phyloP scores from a whole-genome alignment of 208 protist species.

The Trypanosoma theileri region DNA sequence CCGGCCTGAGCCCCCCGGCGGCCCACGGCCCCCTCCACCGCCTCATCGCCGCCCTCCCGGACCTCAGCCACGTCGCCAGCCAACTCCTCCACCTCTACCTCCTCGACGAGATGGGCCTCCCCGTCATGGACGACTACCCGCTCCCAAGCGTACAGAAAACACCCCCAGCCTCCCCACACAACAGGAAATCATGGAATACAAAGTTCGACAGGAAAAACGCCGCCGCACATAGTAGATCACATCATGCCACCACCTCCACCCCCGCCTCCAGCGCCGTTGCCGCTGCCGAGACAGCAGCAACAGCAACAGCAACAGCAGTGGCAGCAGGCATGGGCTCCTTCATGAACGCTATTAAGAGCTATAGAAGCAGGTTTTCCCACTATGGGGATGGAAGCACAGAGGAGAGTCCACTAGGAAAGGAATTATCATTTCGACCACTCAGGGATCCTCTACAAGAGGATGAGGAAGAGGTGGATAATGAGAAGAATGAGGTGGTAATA shows the following conservation, averaged over 20 bases:
- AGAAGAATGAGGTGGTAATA: too few species aligned
- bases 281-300: too few species aligned
- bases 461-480: too few species aligned
- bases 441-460: too few species aligned
- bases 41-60: constrained; percentile 73
- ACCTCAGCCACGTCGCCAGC: constrained; percentile 63
- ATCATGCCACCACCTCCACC: neutral
- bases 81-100: constrained; percentile 76
- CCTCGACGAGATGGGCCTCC: constrained; percentile 77
- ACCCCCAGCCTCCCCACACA: constrained; percentile 29
- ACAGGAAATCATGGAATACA: constrained; percentile 34
- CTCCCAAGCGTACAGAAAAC: constrained; percentile 70
- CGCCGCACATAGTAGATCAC: constrained; percentile 34
- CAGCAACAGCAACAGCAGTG: too few species aligned
- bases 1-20: constrained; percentile 49
- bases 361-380: neutral
- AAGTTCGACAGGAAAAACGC: constrained; percentile 58
- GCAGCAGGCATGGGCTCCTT: neutral
- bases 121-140: constrained; percentile 85
- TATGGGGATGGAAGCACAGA: neutral
- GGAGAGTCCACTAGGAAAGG: too few species aligned
- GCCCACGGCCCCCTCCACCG: constrained; percentile 66
- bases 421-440: too few species aligned
- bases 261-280: too few species aligned
- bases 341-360: neutral